A percentile compares a stretch with the other conserved stretches of the same genome.
Evolutionary conservation across 371 early-diverging fungal species (phyloP).

Genomic region (Syncephalastrum racemosum): DNA sequence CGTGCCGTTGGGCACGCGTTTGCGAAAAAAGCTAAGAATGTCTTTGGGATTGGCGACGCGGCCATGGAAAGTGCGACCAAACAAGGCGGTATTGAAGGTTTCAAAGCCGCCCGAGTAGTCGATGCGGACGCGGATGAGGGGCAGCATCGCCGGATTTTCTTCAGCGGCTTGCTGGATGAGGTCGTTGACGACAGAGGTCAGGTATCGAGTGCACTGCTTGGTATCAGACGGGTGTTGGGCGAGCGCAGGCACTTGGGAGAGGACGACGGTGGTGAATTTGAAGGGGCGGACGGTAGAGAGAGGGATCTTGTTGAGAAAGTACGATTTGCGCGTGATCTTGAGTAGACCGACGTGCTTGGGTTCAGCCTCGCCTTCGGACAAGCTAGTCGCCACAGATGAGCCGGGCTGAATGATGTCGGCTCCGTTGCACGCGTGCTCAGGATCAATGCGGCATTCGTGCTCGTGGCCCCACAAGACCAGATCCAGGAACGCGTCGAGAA

Average conservation of each 20-base stretch:
- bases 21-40: constrained; percentile 71
- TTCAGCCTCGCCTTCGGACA: constrained; percentile 88
- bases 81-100: constrained; percentile 82
- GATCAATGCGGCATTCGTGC: constrained; percentile 93
- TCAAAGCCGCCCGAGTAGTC: constrained; percentile 85
- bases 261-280: constrained; percentile 69
- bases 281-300: constrained; percentile 90
- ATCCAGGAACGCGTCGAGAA: constrained; percentile 83
- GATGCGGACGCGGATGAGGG: constrained; percentile 80
- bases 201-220: constrained; percentile 44
- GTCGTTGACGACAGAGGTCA: constrained; percentile 59
- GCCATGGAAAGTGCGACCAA: constrained; percentile 82
- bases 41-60: constrained; percentile 96
- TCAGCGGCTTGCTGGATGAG: constrained; percentile 66
- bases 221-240: constrained; percentile 25
- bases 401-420: constrained; percentile 95
- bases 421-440: constrained; percentile 57
- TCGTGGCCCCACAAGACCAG: constrained; percentile 99
- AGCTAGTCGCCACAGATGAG: constrained; percentile 94
- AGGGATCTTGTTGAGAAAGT: constrained; percentile 71
- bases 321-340: constrained; percentile 61
- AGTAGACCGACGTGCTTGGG: constrained; percentile 87
- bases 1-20: not conserved
- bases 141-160: constrained; percentile 58
- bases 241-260: constrained; percentile 53